phyloP scores from a whole-genome alignment of 2,329 filamentous ascomycete species.

The Aspergillus spinulosporus region DNA sequence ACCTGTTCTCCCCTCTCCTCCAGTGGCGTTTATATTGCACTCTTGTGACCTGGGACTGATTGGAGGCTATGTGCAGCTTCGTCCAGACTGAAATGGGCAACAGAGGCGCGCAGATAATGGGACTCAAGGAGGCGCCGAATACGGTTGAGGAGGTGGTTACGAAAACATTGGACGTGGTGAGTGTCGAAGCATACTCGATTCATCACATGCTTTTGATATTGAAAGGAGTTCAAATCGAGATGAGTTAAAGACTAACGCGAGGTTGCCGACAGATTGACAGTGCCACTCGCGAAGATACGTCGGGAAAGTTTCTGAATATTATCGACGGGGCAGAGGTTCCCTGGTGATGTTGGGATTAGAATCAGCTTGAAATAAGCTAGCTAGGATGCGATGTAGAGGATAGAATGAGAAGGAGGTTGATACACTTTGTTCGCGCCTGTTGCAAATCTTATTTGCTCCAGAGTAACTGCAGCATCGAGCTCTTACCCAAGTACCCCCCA shows the following conservation, averaged over 20 bases:
- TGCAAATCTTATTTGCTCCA: no score
- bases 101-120: neutral
- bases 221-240: neutral
- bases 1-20: neutral
- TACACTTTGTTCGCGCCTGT: no score
- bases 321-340: slow-evolving; percentile 13
- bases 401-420: no score
- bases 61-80: neutral
- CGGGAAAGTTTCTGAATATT: slow-evolving; percentile 7
- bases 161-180: neutral
- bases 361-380: no score
- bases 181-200: neutral
- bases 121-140: slow-evolving; percentile 6
- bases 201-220: no score
- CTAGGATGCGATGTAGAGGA: no score
- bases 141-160: slow-evolving; percentile 1
- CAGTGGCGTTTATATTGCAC: no score
- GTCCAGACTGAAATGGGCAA: slow-evolving; percentile 13
- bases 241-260: neutral
- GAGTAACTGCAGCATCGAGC: no score
- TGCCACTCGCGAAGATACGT: slow-evolving; percentile 1
- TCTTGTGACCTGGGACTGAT: no score
- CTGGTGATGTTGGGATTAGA: neutral
- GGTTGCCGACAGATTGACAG: slow-evolving; percentile 1
- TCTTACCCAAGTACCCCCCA: no score